phyloP scores from a whole-genome alignment of 352 stramenopile species.

The Phytophthora sp. region DNA sequence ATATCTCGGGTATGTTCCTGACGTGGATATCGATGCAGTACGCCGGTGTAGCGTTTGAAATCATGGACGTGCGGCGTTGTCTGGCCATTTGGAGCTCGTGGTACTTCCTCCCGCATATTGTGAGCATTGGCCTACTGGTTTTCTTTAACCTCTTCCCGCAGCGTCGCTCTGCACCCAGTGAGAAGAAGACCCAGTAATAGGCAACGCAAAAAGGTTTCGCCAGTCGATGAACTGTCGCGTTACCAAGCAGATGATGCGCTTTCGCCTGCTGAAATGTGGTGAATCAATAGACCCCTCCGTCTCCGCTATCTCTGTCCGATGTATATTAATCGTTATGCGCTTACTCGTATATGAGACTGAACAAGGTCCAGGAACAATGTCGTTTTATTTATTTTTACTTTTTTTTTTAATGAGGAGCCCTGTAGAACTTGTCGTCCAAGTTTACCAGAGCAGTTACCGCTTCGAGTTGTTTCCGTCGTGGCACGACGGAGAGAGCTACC shows the following conservation, averaged over 20 bases:
- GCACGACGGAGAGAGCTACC: background rate
- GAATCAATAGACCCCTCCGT: constrained; percentile 36
- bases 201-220: constrained; percentile 1
- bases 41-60: constrained; percentile 84
- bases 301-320: constrained; percentile 4
- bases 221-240: background rate
- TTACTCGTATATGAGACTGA: constrained; percentile 20
- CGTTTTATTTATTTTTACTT: constrained; percentile 26
- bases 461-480: constrained; percentile 18
- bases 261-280: constrained; percentile 22
- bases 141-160: constrained; percentile 66
- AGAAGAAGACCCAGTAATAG: constrained; percentile 62
- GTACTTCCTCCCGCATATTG: constrained; percentile 81
- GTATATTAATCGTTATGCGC: constrained; percentile 8
- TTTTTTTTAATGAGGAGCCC: constrained; percentile 2
- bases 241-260: constrained; percentile 8
- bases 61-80: constrained; percentile 78
- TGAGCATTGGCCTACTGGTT: constrained; percentile 66
- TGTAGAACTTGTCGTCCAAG: constrained; percentile 5
- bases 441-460: constrained; percentile 39
- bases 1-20: constrained; percentile 68
- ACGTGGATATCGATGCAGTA: constrained; percentile 91
- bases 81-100: constrained; percentile 79
- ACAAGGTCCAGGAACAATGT: constrained; percentile 2
- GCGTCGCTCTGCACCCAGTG: constrained; percentile 35